Evolutionary conservation across 257 asterid genomes (phyloP), one percentile per base, ranked within the genome.

Genomic region (Primulina eburnea): DNA sequence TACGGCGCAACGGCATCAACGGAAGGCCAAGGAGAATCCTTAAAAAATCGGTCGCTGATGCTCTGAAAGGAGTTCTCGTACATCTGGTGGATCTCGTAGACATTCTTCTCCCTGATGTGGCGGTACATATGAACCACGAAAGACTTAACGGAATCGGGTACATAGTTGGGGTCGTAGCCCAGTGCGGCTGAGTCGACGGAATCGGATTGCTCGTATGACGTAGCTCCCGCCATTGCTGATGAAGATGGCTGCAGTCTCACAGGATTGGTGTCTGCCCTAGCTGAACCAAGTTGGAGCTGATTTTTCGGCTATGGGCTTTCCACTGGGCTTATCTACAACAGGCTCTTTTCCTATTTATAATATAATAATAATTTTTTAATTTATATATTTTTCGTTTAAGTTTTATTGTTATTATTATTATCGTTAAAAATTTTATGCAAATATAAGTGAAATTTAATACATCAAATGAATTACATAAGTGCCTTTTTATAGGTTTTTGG

Each of bases 1-100:
- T 77, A 86, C 11, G 87, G 73, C 2, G 97, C 86, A 26, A 94
- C 96, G 21, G 97, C 92, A 12, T 94, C 99, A 6, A 85, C 99
- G 29, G 95, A 86, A 4, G 99, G 99, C 97, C 99, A 91, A 2
- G 97, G 92, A 6, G 86, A 71, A 50, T 94, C 97, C 82, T 94
- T 94, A 75, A 94, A 94, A 66, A 94, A 73, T 56, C 97, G 84
- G 16, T 94, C 97, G 80, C 97, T 94, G 72, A 94, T 81, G 79
- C 88, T 86, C 74, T 89, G 97, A 67, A 89, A 91, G 65, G 99
- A 87, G 2, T 83, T 78, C 75, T 91, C 97, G 81, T 91, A 94
- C 99, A 89, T 94, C 85, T 89, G 97, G 80, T 87, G 91, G 75
- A 94, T 91, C 87, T 94, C 97, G 87, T 86, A 94, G 12, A 88